A percentile compares a stretch with the other conserved stretches of the same genome.
Evolutionary conservation across 495 filamentous ascomycete genomes (phyloP).

Genomic region (Lepidopterella palustris): DNA sequence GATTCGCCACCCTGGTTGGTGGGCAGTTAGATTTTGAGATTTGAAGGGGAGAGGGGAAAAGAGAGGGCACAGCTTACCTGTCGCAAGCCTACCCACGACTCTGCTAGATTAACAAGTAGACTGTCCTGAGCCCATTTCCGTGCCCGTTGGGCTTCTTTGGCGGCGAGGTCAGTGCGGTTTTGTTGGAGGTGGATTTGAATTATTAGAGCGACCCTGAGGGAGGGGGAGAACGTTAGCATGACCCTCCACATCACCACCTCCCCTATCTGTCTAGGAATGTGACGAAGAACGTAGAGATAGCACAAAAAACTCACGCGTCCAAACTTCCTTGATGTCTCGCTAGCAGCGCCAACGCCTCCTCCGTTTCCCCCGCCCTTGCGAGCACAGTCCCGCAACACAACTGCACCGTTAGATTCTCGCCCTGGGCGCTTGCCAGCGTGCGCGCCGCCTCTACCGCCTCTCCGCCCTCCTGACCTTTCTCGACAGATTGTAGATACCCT

Average conservation of each 20-base stretch:
- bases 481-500: slow-evolving; percentile 53
- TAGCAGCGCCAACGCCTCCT: slow-evolving; percentile 75
- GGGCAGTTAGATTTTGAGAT: not conserved
- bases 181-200: slow-evolving; percentile 86
- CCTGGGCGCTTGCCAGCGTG: slow-evolving; percentile 54
- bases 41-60: slow-evolving; percentile 21
- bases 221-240: not conserved
- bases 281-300: not conserved
- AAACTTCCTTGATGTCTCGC: slow-evolving; percentile 73
- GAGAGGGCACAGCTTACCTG: too few species aligned
- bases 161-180: slow-evolving; percentile 81
- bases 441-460: slow-evolving; percentile 57
- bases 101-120: slow-evolving; percentile 85
- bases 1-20: slow-evolving; percentile 92
- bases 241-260: not conserved
- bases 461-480: slow-evolving; percentile 43
- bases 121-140: slow-evolving; percentile 95
- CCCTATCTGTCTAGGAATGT: too few species aligned
- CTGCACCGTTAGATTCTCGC: slow-evolving; percentile 77
- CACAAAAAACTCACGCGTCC: slow-evolving; percentile 67
- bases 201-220: slow-evolving; percentile 39
- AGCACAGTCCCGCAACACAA: slow-evolving; percentile 71
- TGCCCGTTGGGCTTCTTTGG: slow-evolving; percentile 84
- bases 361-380: slow-evolving; percentile 64
- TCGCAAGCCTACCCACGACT: slow-evolving; percentile 89